phyloP scores from a whole-genome alignment of 1,284 basidiomycete species.

The Ceratobasidium sp. region DNA sequence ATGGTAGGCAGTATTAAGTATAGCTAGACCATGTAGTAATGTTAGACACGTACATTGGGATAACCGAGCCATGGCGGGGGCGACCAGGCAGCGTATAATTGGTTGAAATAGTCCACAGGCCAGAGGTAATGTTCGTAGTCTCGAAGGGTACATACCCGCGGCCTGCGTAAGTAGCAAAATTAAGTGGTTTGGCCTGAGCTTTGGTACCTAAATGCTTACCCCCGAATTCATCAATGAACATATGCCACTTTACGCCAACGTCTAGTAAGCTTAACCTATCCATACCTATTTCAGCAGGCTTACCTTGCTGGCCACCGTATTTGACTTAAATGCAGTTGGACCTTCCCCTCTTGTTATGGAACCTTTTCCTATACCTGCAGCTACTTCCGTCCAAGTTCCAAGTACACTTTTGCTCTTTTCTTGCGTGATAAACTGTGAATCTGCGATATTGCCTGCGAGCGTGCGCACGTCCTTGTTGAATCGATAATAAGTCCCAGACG shows the following conservation, averaged over 20 bases:
- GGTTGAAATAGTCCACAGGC: slow-evolving; percentile 19
- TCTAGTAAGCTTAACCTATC: background rate
- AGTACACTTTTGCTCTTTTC: slow-evolving; percentile 25
- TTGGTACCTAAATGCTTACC: background rate
- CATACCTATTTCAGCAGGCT: background rate
- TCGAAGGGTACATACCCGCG: slow-evolving; percentile 39
- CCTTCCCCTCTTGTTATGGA: slow-evolving; percentile 33
- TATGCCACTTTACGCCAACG: slow-evolving; percentile 19
- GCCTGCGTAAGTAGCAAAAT: background rate
- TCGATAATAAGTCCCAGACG: slow-evolving; percentile 29
- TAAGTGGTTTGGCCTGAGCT: background rate
- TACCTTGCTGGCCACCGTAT: slow-evolving; percentile 38
- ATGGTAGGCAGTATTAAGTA: background rate
- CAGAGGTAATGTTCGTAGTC: slow-evolving; percentile 21
- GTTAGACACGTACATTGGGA: slow-evolving; percentile 18
- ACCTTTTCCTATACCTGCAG: slow-evolving; percentile 29
- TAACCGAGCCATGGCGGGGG: slow-evolving; percentile 36
- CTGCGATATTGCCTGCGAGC: slow-evolving; percentile 9
- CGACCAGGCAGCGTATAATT: slow-evolving; percentile 22
- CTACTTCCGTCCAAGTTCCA: slow-evolving; percentile 27
- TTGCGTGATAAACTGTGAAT: slow-evolving; percentile 30
- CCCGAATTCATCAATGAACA: slow-evolving; percentile 36
- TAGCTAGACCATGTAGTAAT: background rate
- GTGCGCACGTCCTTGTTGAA: slow-evolving; percentile 38
- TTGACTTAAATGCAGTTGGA: slow-evolving; percentile 35